A percentile compares a stretch with the other conserved stretches of the same genome.
Evolutionary conservation across 208 protist genomes (phyloP).

Genomic region (Leishmania arabica): DNA sequence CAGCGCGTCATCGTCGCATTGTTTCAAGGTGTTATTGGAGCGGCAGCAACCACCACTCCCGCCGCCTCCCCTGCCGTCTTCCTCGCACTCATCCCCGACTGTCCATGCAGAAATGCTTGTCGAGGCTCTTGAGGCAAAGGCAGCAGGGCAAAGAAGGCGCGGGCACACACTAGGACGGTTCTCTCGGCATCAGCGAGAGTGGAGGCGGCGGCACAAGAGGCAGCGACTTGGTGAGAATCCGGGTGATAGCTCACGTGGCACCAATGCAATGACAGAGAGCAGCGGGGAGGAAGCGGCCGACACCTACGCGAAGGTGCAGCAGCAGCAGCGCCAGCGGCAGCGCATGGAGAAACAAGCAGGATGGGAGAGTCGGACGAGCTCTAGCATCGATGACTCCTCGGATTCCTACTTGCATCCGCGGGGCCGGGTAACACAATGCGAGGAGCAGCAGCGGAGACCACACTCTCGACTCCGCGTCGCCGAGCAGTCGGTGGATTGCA

Average conservation of each 20-base stretch:
- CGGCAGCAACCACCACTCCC: not conserved
- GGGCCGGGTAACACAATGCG: not conserved
- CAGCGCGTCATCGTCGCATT: not conserved
- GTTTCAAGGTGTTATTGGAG: not conserved
- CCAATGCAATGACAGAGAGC: not conserved
- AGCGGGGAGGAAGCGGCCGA: conserved; percentile 8
- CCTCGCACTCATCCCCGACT: not conserved
- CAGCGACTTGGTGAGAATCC: not conserved
- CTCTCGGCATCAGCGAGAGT: not conserved
- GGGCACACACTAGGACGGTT: not conserved
- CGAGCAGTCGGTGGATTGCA: conserved; percentile 23
- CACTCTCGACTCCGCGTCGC: not conserved
- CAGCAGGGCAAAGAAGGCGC: not conserved
- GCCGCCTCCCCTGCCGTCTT: not conserved
- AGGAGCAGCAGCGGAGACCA: not conserved
- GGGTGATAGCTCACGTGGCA: not conserved
- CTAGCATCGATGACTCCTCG: not conserved
- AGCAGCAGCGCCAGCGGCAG: conserved; percentile 3
- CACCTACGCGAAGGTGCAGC: conserved; percentile 16
- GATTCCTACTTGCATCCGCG: not conserved
- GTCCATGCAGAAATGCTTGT: not conserved
- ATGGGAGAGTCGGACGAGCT: not conserved
- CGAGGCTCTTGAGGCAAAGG: not conserved
- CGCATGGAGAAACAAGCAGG: not conserved
- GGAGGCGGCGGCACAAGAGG: conserved; percentile 1